These are phyloP conservation scores for Starmerella sirachaensis DNA, from an alignment of 805 yeast genomes.

Conservation along the genomic window DNA sequence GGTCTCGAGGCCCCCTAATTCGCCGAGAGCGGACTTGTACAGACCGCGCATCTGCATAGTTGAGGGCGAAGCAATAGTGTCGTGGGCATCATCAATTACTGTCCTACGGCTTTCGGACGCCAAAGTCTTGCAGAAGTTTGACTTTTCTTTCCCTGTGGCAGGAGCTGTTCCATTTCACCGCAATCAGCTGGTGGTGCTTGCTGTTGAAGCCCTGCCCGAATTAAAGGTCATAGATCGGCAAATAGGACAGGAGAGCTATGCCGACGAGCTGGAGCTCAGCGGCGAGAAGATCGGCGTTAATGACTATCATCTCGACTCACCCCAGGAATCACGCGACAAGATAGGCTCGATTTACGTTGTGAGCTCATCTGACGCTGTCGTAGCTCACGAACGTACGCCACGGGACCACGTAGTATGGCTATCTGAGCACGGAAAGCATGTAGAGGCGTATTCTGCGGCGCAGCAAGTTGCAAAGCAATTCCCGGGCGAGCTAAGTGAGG, in stretches of 20 bases:
- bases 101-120: constrained; percentile 30
- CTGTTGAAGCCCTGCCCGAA: constrained; percentile 39
- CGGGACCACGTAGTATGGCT: constrained; percentile 68
- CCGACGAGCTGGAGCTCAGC: constrained; percentile 62
- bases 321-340: not conserved
- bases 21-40: constrained; percentile 60
- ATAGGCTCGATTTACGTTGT: constrained; percentile 45
- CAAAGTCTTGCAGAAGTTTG: not conserved
- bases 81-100: constrained; percentile 80
- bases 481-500: not conserved
- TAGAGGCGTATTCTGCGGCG: constrained; percentile 47
- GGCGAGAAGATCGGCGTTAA: constrained; percentile 55
- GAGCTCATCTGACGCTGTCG: constrained; percentile 70
- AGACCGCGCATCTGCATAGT: constrained; percentile 58
- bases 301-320: constrained; percentile 39
- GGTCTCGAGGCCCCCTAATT: constrained; percentile 45
- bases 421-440: constrained; percentile 38
- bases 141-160: constrained; percentile 6
- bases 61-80: constrained; percentile 57
- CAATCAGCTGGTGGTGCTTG: constrained; percentile 14
- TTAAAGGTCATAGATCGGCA: constrained; percentile 51
- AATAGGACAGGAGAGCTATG: constrained; percentile 61
- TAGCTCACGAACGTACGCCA: constrained; percentile 58
- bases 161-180: constrained; percentile 14
- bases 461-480: too few species aligned